Base-by-base conservation (phyloP, 148 eudicot genomes). In the Rhododendron ferrugineum region DNA sequence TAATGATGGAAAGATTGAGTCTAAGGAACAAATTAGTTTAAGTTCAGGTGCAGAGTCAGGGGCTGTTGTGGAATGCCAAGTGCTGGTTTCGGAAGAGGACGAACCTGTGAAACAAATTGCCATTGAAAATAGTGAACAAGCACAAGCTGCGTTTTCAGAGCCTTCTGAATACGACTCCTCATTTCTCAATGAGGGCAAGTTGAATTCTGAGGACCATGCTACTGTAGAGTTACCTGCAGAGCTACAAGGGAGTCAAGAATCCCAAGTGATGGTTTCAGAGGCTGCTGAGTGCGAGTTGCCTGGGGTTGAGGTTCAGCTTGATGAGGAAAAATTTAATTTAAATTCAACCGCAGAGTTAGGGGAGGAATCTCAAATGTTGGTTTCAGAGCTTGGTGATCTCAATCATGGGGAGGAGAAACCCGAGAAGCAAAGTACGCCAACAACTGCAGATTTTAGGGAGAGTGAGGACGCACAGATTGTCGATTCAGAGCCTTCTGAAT, bases 81-180 rank as follows among this genome's bases (percentile, higher is more conserved):
- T 54, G 81, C 23, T 50, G 15, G 28, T 58, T 42, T 26, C 18
- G 2, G 60, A 56, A 26, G 78, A 68, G 78, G 89, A 75, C 64
- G 50, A 86, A 79, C 58, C 78, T 42, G 50, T 68, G 68, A 82
- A 87, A 52, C 88, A 23, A 52, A 82, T 66, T 80, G 76, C 81
- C 60, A 13, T 58, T 62, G 64, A 32, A 34, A 66, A 80, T 58
- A 37, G 44, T 68, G 58, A 28, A 30, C 79, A 44, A 82, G 81
- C 20, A 23, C 84, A 85, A 83, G 62, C 62, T 85, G 81, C 36
- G 80, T 72, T 72, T 83, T 85, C 83, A 79, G 89, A 87, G 78
- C 84, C 83, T 64, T 87, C 68, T 47, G 85, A 82, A 76, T 26
- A 34, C 73, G 62, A 50, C 58, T 83, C 84, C 81, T 20, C 37